phyloP scores from a whole-genome alignment of 495 filamentous ascomycete genomes.

The Xylaria sp. region DNA sequence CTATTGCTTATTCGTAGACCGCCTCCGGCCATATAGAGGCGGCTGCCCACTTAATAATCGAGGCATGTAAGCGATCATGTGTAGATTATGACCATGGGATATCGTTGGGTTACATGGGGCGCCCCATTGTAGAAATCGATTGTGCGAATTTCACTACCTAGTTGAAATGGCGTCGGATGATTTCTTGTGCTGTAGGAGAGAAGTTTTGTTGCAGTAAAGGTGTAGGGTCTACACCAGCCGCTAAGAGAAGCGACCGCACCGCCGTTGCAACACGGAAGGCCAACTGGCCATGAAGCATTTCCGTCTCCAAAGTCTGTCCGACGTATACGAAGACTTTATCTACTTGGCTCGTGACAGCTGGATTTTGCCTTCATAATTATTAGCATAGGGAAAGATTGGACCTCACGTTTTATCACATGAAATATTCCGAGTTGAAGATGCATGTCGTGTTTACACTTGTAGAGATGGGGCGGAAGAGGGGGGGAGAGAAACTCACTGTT shows the following conservation, averaged over 20 bases:
- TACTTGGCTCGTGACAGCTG: slow-evolving; percentile 75
- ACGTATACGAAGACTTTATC: slow-evolving; percentile 82
- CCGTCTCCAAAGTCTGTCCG: slow-evolving; percentile 85
- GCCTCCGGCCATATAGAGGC: slow-evolving; percentile 8
- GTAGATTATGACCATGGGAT: slow-evolving; percentile 2
- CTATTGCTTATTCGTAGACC: slow-evolving; percentile 9
- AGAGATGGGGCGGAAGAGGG: too few species aligned
- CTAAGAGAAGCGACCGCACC: slow-evolving; percentile 74
- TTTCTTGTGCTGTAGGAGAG: slow-evolving; percentile 75
- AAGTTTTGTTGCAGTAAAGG: slow-evolving; percentile 70
- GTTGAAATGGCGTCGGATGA: slow-evolving; percentile 74
- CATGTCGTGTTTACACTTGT: background rate
- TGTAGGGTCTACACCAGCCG: slow-evolving; percentile 71
- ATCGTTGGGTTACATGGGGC: background rate
- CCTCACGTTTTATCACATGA: background rate
- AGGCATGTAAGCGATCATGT: background rate
- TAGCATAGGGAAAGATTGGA: background rate
- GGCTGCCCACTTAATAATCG: background rate
- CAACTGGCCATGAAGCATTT: slow-evolving; percentile 85
- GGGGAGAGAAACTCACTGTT: slow-evolving; percentile 73
- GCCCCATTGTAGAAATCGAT: slow-evolving; percentile 12
- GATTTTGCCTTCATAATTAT: slow-evolving; percentile 73
- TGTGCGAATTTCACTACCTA: slow-evolving; percentile 40
- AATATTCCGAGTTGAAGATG: background rate
- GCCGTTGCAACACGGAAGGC: slow-evolving; percentile 73